These are phyloP conservation scores for Colletotrichum euphorbiae DNA, from an alignment of 2,329 filamentous ascomycete genomes.

Conservation along the genomic window DNA sequence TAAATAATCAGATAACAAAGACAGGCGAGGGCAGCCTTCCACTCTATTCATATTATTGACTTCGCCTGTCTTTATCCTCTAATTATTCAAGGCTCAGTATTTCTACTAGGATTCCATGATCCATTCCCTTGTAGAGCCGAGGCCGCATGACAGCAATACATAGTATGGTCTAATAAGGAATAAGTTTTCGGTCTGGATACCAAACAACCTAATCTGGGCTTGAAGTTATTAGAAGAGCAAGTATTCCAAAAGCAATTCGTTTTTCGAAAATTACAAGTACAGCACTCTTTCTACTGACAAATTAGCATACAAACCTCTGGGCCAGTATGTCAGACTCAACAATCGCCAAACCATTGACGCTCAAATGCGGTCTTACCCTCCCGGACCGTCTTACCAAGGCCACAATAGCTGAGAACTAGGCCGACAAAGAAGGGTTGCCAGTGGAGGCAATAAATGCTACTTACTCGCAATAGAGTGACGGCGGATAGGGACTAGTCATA, in stretches of 20 bases:
- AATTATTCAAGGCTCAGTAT: neutral
- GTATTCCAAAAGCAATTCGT: too few species aligned
- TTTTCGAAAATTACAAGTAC: neutral
- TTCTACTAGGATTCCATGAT: neutral
- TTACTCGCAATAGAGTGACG: conserved; percentile 65
- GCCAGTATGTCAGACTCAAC: conserved; percentile 15
- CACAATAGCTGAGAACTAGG: conserved; percentile 61
- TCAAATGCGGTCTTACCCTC: conserved; percentile 66
- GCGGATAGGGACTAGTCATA: conserved; percentile 65
- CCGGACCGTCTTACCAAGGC: conserved; percentile 66
- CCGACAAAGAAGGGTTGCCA: conserved; percentile 56
- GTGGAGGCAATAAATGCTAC: conserved; percentile 54
- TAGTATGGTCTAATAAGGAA: conserved; percentile 1
- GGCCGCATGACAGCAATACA: neutral
- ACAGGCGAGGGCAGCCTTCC: too few species aligned
- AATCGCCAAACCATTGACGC: conserved; percentile 53
- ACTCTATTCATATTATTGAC: neutral
- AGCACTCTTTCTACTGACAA: accelerated
- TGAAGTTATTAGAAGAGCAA: too few species aligned
- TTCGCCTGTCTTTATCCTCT: conserved; percentile 16
- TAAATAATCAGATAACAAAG: too few species aligned
- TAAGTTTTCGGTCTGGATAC: neutral
- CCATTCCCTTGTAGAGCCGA: conserved; percentile 18
- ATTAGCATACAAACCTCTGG: neutral
- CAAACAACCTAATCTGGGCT: too few species aligned